Evolutionary conservation across 768 basidiomycete genomes (phyloP).

Genomic region (Lentinula boryana): DNA sequence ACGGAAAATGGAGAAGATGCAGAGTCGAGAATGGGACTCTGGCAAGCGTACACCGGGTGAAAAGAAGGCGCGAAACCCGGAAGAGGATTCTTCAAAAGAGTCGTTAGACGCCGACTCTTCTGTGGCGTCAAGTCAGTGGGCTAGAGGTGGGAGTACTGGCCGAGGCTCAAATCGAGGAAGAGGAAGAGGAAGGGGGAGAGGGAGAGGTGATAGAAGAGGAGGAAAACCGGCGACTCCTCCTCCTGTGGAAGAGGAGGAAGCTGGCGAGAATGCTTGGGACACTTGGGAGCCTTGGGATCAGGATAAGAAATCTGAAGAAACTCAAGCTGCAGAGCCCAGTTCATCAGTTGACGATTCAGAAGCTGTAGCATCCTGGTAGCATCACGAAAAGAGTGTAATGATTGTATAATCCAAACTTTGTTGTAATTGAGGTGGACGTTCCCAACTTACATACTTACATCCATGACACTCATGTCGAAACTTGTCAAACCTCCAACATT

Average conservation of each 20-base stretch:
- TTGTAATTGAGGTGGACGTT: neutral
- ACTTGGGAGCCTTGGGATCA: neutral
- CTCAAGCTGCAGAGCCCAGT: neutral
- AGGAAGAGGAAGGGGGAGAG: conserved; percentile 29
- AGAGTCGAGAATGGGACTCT: conserved; percentile 80
- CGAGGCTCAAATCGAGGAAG: conserved; percentile 23
- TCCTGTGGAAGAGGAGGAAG: neutral
- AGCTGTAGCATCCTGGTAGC: neutral
- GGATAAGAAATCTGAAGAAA: neutral
- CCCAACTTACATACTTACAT: neutral
- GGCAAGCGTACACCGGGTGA: conserved; percentile 44
- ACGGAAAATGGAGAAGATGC: conserved; percentile 76
- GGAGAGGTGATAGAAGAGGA: conserved; percentile 17
- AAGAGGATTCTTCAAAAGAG: conserved; percentile 7
- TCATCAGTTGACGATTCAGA: neutral
- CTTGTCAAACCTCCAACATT: conserved; percentile 29
- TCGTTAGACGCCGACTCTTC: conserved; percentile 8
- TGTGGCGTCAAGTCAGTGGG: conserved; percentile 17
- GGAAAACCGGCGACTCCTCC: neutral
- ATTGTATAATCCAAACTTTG: neutral
- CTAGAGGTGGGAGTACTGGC: conserved; percentile 22
- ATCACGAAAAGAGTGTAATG: neutral
- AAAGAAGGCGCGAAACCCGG: conserved; percentile 19
- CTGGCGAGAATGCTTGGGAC: neutral
- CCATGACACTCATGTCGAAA: conserved; percentile 16